Evolutionary conservation across 805 yeast genomes (phyloP).

Genomic region (Jamesozyma jinghongensis): DNA sequence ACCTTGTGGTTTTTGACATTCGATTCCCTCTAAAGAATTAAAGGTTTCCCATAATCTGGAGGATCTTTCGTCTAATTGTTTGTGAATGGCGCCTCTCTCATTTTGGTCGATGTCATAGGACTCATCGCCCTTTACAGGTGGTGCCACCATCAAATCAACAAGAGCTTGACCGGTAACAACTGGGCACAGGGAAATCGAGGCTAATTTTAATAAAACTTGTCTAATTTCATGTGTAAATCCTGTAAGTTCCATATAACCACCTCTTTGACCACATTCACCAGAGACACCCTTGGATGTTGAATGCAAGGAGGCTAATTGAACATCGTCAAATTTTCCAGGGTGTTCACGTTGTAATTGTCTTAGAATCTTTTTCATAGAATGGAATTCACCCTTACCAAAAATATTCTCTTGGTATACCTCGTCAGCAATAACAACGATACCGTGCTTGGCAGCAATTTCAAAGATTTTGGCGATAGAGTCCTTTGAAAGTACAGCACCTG

Average conservation of each 20-base stretch:
- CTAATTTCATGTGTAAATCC: slow-evolving; percentile 68
- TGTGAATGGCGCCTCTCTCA: slow-evolving; percentile 56
- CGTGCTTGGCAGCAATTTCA: slow-evolving; percentile 72
- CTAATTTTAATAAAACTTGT: slow-evolving; percentile 70
- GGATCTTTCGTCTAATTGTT: slow-evolving; percentile 57
- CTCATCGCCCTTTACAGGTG: slow-evolving; percentile 71
- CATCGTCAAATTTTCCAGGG: slow-evolving; percentile 50
- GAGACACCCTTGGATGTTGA: slow-evolving; percentile 97
- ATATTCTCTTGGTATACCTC: slow-evolving; percentile 96
- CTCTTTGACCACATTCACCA: slow-evolving; percentile 99
- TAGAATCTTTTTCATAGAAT: slow-evolving; percentile 75
- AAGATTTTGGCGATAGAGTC: slow-evolving; percentile 64
- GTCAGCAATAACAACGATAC: slow-evolving; percentile 85
- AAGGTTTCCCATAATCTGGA: slow-evolving; percentile 59
- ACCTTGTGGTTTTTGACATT: slow-evolving; percentile 87
- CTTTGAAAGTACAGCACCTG: slow-evolving; percentile 71
- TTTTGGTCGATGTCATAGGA: slow-evolving; percentile 56
- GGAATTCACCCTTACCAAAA: slow-evolving; percentile 67
- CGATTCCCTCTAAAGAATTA: slow-evolving; percentile 65
- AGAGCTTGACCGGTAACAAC: slow-evolving; percentile 93
- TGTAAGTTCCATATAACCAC: slow-evolving; percentile 92
- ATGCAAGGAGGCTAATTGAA: slow-evolving; percentile 87
- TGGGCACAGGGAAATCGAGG: slow-evolving; percentile 86
- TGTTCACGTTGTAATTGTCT: slow-evolving; percentile 49
- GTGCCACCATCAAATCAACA: slow-evolving; percentile 87